These are phyloP conservation scores for Chionographis japonica DNA, from an alignment of 106 monocot genomes.

Conservation along the genomic window DNA sequence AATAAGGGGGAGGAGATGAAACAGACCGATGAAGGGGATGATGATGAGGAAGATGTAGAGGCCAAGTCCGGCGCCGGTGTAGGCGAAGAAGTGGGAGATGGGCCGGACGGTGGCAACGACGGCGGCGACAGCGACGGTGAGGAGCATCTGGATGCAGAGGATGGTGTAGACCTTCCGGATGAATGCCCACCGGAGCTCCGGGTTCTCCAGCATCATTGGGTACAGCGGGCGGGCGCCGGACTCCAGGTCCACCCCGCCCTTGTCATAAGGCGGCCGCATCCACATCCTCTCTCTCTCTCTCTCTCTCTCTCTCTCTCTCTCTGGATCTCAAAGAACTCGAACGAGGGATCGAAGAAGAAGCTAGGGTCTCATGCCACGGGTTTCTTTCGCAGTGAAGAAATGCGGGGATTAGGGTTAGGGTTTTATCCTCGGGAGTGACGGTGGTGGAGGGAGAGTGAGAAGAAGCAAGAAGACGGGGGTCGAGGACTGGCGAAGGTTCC, in stretches of 20 bases:
- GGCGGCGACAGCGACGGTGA: conserved; percentile 53
- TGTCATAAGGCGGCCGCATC: conserved; percentile 19
- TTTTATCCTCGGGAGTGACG: background rate
- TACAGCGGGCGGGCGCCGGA: conserved; percentile 42
- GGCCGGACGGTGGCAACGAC: conserved; percentile 45
- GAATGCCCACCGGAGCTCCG: conserved; percentile 63
- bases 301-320: background rate
- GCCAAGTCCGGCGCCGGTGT: conserved; percentile 32
- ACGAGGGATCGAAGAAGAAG: too few relatives aligned
- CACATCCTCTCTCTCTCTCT: conserved; percentile 3
- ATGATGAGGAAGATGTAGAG: conserved; percentile 56
- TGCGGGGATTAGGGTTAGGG: conserved; percentile 2
- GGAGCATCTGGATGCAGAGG: conserved; percentile 38
- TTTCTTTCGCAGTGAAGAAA: background rate
- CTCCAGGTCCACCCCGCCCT: conserved; percentile 35
- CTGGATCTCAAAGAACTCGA: too few relatives aligned
- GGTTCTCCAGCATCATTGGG: conserved; percentile 66
- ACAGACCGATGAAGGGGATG: conserved; percentile 42
- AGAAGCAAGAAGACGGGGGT: too few relatives aligned
- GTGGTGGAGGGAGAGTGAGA: background rate
- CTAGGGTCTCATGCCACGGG: background rate
- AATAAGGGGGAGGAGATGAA: background rate
- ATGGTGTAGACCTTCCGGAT: conserved; percentile 63
- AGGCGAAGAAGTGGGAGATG: conserved; percentile 37
- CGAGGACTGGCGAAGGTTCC: background rate